These are phyloP conservation scores for Amaranthus hypochondriacus DNA, from an alignment of 148 eudicot genomes.

Conservation along the genomic window DNA sequence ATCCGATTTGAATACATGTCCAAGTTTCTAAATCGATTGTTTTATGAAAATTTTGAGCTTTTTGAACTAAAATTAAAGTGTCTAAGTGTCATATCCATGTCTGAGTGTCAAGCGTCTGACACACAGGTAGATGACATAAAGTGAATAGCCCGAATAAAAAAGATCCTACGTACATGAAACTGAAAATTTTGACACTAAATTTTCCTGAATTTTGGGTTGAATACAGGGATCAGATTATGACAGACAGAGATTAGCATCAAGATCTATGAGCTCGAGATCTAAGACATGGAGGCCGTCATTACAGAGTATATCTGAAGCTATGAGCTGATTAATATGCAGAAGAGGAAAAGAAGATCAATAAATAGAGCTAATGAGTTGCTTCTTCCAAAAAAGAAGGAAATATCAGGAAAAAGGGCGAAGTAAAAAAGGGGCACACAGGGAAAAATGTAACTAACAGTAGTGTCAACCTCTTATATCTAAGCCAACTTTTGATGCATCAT, in stretches of 20 bases:
- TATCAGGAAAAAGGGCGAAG: not conserved
- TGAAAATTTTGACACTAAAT: not conserved
- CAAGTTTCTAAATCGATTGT: too few species aligned
- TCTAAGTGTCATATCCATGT: too few species aligned
- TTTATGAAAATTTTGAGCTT: too few species aligned
- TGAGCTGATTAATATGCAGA: conserved; percentile 23
- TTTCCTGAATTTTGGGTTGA: too few species aligned
- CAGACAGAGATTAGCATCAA: conserved; percentile 39
- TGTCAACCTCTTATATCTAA: not conserved
- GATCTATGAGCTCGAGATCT: conserved; percentile 43
- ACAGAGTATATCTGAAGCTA: conserved; percentile 74
- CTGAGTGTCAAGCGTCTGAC: too few species aligned
- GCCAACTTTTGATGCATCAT: conserved; percentile 14
- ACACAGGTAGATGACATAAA: too few species aligned
- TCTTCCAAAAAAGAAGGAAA: not conserved
- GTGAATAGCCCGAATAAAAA: too few species aligned
- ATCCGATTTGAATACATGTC: too few species aligned
- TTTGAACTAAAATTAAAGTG: too few species aligned
- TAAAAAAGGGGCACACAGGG: not conserved
- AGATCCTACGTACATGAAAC: not conserved
- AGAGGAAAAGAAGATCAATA: not conserved
- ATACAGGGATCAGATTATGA: conserved; percentile 39
- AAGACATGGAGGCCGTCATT: conserved; percentile 81
- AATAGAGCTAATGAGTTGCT: conserved; percentile 14
- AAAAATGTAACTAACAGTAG: not conserved